Conservation (phyloP, 768 basidiomycete genomes). For the Dacryopinax primogenitus region DNA sequence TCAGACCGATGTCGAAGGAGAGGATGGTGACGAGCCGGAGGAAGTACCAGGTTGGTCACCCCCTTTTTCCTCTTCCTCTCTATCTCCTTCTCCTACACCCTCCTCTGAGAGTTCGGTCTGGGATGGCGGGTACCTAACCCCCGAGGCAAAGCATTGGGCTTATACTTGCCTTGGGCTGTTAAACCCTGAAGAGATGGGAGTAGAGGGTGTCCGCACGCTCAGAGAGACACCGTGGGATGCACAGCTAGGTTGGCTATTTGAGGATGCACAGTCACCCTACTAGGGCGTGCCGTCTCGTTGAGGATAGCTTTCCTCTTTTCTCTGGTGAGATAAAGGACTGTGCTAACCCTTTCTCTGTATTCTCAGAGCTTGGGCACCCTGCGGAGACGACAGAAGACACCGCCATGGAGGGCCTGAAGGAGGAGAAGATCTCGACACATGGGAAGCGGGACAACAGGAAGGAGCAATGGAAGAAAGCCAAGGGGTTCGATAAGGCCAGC, state of each 20-base stretch:
- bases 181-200: conserved; percentile 45
- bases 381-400: conserved; percentile 34
- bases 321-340: conserved; percentile 18
- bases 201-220: background rate
- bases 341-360: conserved; percentile 17
- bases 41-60: conserved; percentile 8
- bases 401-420: conserved; percentile 37
- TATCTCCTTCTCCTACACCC: background rate
- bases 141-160: conserved; percentile 51
- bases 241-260: background rate
- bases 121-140: conserved; percentile 17
- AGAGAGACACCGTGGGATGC: background rate
- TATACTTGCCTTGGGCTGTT: conserved; percentile 44
- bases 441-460: conserved; percentile 63
- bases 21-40: conserved; percentile 28
- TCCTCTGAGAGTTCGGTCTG: background rate
- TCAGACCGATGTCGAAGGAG: conserved; percentile 29
- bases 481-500: conserved; percentile 47
- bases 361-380: background rate
- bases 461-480: conserved; percentile 71
- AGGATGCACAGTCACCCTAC: background rate
- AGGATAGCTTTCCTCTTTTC: conserved; percentile 10
- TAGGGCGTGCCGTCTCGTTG: conserved; percentile 19
- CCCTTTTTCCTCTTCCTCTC: background rate
- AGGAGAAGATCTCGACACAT: conserved; percentile 57